Percentiles rank a stretch among this genome's conserved stretches.
phyloP scores from a whole-genome alignment of 2,329 filamentous ascomycete species.

The Colletotrichum tropicicola region DNA sequence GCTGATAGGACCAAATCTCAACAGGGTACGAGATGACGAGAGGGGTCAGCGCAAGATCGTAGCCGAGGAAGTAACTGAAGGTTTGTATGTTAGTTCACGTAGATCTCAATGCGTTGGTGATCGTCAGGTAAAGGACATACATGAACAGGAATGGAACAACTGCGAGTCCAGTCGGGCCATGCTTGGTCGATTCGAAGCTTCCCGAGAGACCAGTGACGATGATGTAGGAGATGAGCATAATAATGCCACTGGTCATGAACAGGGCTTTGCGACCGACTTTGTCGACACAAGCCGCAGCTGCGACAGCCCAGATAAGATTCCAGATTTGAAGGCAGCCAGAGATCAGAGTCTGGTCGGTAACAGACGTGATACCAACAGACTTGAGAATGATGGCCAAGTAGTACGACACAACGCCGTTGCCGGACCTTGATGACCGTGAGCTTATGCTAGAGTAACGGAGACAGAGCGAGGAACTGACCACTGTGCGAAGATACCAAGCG shows the following conservation, averaged over 20 bases:
- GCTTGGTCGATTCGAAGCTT: slow-evolving; percentile 29
- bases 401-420: slow-evolving; percentile 47
- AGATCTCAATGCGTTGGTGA: not conserved
- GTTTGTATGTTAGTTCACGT: not conserved
- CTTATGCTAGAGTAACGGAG: not conserved
- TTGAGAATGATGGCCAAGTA: slow-evolving; percentile 47
- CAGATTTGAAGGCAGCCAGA: slow-evolving; percentile 20
- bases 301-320: slow-evolving; percentile 16
- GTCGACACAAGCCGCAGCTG: slow-evolving; percentile 13
- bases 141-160: slow-evolving; percentile 49
- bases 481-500: slow-evolving; percentile 39
- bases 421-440: not conserved
- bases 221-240: slow-evolving; percentile 18
- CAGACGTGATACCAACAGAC: slow-evolving; percentile 39
- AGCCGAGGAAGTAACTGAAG: slow-evolving; percentile 43
- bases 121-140: not conserved
- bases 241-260: slow-evolving; percentile 3
- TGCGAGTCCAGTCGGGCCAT: slow-evolving; percentile 34
- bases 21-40: slow-evolving; percentile 40
- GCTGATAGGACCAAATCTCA: slow-evolving; percentile 37
- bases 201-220: slow-evolving; percentile 17
- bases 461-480: slow-evolving; percentile 32
- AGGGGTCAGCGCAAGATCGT: slow-evolving; percentile 45
- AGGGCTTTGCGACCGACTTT: slow-evolving; percentile 2
- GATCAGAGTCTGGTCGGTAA: slow-evolving; percentile 48